Conservation (phyloP, 441 rosid genomes). For the Pelargonium citronellum region DNA sequence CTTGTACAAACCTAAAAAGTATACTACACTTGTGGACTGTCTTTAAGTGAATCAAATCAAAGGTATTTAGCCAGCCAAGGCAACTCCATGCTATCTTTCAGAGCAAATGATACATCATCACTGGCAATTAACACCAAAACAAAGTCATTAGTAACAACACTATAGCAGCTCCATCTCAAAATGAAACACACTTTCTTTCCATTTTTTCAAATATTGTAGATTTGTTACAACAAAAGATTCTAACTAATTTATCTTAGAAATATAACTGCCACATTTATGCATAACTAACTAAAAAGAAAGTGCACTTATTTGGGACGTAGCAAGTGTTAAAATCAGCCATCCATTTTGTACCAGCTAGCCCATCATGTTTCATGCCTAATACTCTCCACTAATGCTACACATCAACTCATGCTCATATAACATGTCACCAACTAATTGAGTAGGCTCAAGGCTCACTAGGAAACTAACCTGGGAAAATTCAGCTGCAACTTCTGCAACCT, state of each 20-base stretch:
- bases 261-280: no score
- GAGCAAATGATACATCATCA: conserved; percentile 85
- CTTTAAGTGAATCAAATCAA: conserved; percentile 26
- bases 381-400: no score
- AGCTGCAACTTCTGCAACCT: conserved; percentile 90
- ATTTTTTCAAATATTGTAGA: background rate
- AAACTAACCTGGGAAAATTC: conserved; percentile 76
- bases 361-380: background rate
- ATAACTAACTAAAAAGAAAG: background rate
- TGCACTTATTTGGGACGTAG: no score
- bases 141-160: no score
- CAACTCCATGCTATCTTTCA: conserved; percentile 68
- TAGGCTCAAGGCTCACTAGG: no score
- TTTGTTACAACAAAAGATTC: no score
- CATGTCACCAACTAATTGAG: no score
- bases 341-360: background rate
- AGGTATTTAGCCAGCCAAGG: conserved; percentile 85
- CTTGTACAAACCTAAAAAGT: no score
- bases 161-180: background rate
- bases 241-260: no score
- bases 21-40: no score
- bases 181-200: background rate
- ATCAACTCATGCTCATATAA: no score
- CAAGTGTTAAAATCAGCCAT: background rate
- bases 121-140: conserved; percentile 25